Evolutionary conservation across 495 filamentous ascomycete genomes (phyloP).

Genomic region (Xylaria longipes): DNA sequence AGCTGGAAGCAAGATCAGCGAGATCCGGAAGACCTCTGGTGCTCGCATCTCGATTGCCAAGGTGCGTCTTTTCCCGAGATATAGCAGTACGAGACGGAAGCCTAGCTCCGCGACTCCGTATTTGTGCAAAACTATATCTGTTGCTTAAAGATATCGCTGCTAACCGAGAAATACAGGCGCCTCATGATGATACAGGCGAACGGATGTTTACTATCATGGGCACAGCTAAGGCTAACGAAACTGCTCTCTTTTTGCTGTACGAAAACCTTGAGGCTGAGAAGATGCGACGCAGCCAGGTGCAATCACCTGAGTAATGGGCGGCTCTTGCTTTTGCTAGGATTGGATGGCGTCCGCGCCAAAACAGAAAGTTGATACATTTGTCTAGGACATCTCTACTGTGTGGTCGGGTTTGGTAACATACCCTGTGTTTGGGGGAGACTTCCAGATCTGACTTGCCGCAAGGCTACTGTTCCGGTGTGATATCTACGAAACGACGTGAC

Average conservation of each 20-base stretch:
- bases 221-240: constrained; percentile 87
- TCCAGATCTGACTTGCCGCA: constrained; percentile 66
- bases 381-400: constrained; percentile 46
- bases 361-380: constrained; percentile 37
- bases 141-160: constrained; percentile 6
- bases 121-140: background rate
- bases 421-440: constrained; percentile 47
- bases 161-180: constrained; percentile 58
- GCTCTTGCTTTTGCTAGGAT: constrained; percentile 19
- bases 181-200: constrained; percentile 96
- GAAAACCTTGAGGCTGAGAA: constrained; percentile 99
- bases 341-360: constrained; percentile 30
- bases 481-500: constrained; percentile 53
- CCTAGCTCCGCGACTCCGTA: background rate
- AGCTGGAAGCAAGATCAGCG: constrained; percentile 92
- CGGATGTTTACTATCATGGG: constrained; percentile 99
- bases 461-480: constrained; percentile 57
- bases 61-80: constrained; percentile 42
- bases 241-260: constrained; percentile 93
- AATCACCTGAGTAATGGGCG: constrained; percentile 68
- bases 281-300: constrained; percentile 83
- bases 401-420: constrained; percentile 51
- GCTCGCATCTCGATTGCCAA: constrained; percentile 98
- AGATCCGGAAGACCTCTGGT: constrained; percentile 94
- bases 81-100: background rate